Evolutionary conservation across 345 rosid species (phyloP), one percentile per base, ranked within the genome.

Genomic region (Noccaea bulbosa): DNA sequence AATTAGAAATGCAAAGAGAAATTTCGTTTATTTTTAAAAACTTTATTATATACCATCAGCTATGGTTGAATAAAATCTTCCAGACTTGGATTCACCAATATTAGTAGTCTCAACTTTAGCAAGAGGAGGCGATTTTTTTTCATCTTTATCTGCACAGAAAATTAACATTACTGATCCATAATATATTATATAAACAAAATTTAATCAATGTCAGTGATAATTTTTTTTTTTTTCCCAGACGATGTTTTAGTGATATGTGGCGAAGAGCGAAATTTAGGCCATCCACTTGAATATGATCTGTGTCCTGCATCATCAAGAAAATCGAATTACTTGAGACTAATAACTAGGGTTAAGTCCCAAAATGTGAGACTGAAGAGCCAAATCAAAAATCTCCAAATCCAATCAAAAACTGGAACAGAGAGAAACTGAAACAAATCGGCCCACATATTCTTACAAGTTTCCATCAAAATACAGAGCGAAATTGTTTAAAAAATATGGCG

Each of bases 81-180:
- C 38, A 20, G 11, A 2, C 15, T 8, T 54, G 12, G 59, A 14
- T 54, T 14, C 59, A n/a, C 5, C 22, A 33, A 2, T 6, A 17
- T 17, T 17, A 52, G 24, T 24, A 11, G 7, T 30, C 12, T 16
- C 61, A 53, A 16, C 53, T 54, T 57, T 69, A 17, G 37, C 16
- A 55, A 55, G 30, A 56, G 56, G 56, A 35, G 56, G 54, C 32
- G 55, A 15, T 46, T 54, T 54, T 41, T 53, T 52, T n/a, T 68
- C 54, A 55, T 45, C 38, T 47, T 53, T 32, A 55, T 15, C 52
- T 41, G 27, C 39, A 35, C 5, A 34, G 1, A 67, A 32, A 43
- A 2, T 43, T 17, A 56, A 17, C 24, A 44, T 43, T 17, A 55
- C 20, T 34, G 35, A 55, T 44, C 45, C 45, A 44, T 17, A 52